Evolutionary conservation across 805 yeast species (phyloP).

Genomic region (Pichia exigua): DNA sequence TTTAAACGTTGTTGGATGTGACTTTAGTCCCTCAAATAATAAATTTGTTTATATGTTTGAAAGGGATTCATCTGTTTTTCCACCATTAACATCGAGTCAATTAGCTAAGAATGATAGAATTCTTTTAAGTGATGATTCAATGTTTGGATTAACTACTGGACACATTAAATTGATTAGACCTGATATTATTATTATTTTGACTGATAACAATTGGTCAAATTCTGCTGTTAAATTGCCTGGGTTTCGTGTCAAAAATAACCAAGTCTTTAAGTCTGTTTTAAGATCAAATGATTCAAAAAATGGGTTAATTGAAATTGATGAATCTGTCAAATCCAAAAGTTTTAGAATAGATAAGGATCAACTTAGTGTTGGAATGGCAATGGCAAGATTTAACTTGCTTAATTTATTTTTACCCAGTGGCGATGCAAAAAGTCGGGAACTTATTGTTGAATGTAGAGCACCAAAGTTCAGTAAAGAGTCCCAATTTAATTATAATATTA

Average conservation of each 20-base stretch:
- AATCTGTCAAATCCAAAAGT: constrained; percentile 9
- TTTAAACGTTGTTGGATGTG: constrained; percentile 34
- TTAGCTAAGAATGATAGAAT: constrained; percentile 54
- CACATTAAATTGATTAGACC: constrained; percentile 38
- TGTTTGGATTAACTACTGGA: constrained; percentile 62
- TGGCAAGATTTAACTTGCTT: constrained; percentile 69
- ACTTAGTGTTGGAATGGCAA: constrained; percentile 61
- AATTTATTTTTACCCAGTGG: constrained; percentile 49
- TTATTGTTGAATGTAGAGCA: constrained; percentile 45
- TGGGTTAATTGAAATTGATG: not conserved
- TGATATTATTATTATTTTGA: constrained; percentile 38
- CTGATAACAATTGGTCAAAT: constrained; percentile 42
- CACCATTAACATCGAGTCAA: constrained; percentile 35
- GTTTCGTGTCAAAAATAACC: constrained; percentile 39
- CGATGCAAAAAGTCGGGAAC: constrained; percentile 36
- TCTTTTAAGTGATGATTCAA: constrained; percentile 71
- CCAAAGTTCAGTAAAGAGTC: constrained; percentile 35
- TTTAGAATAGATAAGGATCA: constrained; percentile 80
- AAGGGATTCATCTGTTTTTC: constrained; percentile 22
- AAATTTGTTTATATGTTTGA: constrained; percentile 42
- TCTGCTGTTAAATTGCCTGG: constrained; percentile 33
- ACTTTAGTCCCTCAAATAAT: constrained; percentile 11
- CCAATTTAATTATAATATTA: constrained; percentile 13
- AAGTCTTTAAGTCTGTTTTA: constrained; percentile 44
- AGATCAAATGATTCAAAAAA: not conserved